Evolutionary conservation across 1,284 basidiomycete genomes (phyloP).

Genomic region (Gomphus sp.): DNA sequence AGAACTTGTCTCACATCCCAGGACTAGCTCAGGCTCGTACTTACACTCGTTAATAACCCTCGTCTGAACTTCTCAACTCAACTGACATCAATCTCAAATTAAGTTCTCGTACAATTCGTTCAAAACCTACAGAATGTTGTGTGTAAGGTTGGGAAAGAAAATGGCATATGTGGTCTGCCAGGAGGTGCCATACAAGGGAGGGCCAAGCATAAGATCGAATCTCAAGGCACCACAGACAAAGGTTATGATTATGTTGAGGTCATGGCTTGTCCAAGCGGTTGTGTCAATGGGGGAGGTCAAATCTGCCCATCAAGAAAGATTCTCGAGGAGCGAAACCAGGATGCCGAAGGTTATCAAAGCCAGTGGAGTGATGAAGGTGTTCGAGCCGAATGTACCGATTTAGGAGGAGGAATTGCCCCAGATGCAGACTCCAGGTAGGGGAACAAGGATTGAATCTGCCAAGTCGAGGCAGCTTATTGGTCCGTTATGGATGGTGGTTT

Average conservation of each 20-base stretch:
- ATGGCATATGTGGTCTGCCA: constrained; percentile 65
- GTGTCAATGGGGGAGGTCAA: constrained; percentile 97
- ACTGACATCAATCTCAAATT: constrained; percentile 41
- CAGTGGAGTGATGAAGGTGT: background rate
- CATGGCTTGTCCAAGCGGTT: constrained; percentile 98
- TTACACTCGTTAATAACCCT: constrained; percentile 65
- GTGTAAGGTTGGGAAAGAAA: constrained; percentile 81
- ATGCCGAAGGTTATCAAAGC: constrained; percentile 33
- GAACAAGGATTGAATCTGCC: constrained; percentile 67
- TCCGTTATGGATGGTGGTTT: background rate
- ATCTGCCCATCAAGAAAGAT: constrained; percentile 47
- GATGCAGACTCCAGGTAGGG: constrained; percentile 49
- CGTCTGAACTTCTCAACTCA: constrained; percentile 32
- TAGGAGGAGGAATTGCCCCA: constrained; percentile 3
- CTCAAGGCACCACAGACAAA: constrained; percentile 34
- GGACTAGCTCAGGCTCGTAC: constrained; percentile 91
- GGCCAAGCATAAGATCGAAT: constrained; percentile 22
- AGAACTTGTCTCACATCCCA: constrained; percentile 69
- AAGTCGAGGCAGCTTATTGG: constrained; percentile 78
- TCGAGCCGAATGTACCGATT: constrained; percentile 18
- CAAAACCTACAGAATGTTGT: constrained; percentile 95
- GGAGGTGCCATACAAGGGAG: constrained; percentile 27
- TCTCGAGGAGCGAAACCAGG: constrained; percentile 57
- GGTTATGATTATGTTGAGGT: constrained; percentile 96
- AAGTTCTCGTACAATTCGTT: constrained; percentile 50